Conservation (phyloP, 331 rosid genomes). For the Malus hybrid region DNA sequence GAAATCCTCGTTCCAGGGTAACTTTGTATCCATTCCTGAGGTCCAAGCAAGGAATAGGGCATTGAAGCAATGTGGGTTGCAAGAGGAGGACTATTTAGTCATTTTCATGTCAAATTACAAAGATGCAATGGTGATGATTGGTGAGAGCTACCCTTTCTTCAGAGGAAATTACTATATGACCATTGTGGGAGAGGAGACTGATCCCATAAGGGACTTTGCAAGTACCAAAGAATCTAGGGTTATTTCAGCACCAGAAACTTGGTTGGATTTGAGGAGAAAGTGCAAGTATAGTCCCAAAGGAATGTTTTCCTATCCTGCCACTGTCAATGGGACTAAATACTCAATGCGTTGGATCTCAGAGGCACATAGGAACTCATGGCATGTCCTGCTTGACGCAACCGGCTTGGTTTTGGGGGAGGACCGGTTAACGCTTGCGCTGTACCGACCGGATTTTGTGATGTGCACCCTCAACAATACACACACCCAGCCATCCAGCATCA, state of each 20-base stretch:
- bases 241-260: constrained; percentile 25
- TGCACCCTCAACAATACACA: constrained; percentile 26
- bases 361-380: constrained; percentile 31
- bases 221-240: constrained; percentile 14
- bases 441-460: constrained; percentile 28
- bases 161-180: constrained; percentile 24
- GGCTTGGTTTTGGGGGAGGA: constrained; percentile 20
- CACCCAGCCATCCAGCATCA: constrained; percentile 23
- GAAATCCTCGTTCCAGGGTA: constrained; percentile 24
- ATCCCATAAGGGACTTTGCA: constrained; percentile 16
- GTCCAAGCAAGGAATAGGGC: constrained; percentile 24
- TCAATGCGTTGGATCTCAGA: constrained; percentile 33
- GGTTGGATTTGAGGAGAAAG: constrained; percentile 31
- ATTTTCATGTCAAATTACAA: constrained; percentile 21
- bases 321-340: constrained; percentile 3
- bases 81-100: constrained; percentile 18
- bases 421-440: constrained; percentile 14
- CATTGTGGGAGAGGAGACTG: constrained; percentile 1
- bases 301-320: constrained; percentile 22
- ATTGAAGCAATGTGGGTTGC: constrained; percentile 18
- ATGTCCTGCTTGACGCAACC: constrained; percentile 27
- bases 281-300: constrained; percentile 28
- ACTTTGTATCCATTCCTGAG: constrained; percentile 24
- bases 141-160: constrained; percentile 29
- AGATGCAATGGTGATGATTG: constrained; percentile 26